These are phyloP conservation scores for Erythrophleum fordii DNA, from an alignment of 306 rosid genomes.

Conservation along the genomic window DNA sequence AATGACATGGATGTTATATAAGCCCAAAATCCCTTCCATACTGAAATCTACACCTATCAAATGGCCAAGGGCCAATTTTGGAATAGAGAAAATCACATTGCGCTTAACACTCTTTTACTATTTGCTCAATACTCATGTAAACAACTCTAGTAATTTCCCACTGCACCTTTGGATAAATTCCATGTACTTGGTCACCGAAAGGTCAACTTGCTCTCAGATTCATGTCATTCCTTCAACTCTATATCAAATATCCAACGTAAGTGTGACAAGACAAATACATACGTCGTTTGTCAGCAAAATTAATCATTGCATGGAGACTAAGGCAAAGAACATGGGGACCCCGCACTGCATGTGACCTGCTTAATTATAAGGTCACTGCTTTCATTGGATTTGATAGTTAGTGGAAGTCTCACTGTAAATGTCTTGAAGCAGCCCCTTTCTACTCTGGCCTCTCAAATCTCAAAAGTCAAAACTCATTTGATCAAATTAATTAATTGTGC, in stretches of 20 bases:
- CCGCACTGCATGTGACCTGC: slow-evolving; percentile 30
- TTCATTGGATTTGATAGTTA: not conserved
- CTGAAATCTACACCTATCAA: not conserved
- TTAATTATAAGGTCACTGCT: not conserved
- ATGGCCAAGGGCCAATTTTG: not conserved
- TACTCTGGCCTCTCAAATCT: too few species aligned
- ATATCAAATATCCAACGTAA: too few species aligned
- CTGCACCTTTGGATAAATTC: not conserved
- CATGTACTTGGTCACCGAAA: not conserved
- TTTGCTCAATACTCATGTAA: too few species aligned
- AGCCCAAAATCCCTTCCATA: not conserved
- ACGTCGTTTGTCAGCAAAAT: not conserved
- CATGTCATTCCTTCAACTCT: too few species aligned
- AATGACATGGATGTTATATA: not conserved
- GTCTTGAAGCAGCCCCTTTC: not conserved
- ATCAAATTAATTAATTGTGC: not conserved
- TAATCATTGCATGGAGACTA: slow-evolving; percentile 30
- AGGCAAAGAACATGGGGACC: slow-evolving; percentile 3
- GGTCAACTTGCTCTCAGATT: too few species aligned
- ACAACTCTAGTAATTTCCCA: not conserved
- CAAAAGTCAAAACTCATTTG: too few species aligned
- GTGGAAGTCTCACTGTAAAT: not conserved
- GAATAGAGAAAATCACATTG: not conserved
- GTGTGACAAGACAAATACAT: not conserved
- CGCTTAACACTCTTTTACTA: not conserved